Evolutionary conservation across 305 asterid genomes (phyloP).

Genomic region (Rubia balearica): DNA sequence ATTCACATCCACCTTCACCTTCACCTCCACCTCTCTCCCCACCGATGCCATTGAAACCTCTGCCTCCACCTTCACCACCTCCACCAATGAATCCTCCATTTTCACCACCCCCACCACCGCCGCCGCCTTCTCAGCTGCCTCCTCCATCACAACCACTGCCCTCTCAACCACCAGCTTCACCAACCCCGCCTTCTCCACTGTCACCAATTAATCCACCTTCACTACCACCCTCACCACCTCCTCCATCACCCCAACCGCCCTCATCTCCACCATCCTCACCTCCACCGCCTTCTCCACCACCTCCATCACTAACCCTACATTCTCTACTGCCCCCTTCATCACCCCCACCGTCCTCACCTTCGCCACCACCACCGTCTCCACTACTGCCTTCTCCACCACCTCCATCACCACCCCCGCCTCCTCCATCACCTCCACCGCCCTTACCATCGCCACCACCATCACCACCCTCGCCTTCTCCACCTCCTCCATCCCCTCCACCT

Average conservation of each 20-base stretch:
- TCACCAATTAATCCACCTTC: too few relatives aligned
- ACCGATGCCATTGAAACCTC: not conserved
- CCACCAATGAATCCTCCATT: not conserved
- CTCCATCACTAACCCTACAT: accelerated
- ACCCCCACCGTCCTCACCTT: not conserved
- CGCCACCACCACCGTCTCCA: not conserved
- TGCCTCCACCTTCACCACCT: too few relatives aligned
- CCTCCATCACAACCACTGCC: not conserved
- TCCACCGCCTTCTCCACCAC: not conserved
- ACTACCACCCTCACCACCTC: not conserved
- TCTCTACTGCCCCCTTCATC: not conserved
- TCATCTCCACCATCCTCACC: not conserved
- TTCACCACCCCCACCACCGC: not conserved
- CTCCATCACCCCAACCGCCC: not conserved
- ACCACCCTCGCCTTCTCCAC: too few relatives aligned
- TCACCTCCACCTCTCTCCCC: not conserved
- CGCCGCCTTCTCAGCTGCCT: not conserved
- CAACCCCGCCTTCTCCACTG: not conserved
- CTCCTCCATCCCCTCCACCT: too few relatives aligned
- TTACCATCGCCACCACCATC: not conserved
- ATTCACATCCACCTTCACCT: too few relatives aligned
- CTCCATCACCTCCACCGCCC: not conserved
- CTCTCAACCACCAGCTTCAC: not conserved
- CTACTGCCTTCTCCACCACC: not conserved
- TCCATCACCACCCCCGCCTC: not conserved